Evolutionary conservation across 345 rosid species (phyloP), one percentile per base, ranked within the genome.

Genomic region (Raphanus sativus): DNA sequence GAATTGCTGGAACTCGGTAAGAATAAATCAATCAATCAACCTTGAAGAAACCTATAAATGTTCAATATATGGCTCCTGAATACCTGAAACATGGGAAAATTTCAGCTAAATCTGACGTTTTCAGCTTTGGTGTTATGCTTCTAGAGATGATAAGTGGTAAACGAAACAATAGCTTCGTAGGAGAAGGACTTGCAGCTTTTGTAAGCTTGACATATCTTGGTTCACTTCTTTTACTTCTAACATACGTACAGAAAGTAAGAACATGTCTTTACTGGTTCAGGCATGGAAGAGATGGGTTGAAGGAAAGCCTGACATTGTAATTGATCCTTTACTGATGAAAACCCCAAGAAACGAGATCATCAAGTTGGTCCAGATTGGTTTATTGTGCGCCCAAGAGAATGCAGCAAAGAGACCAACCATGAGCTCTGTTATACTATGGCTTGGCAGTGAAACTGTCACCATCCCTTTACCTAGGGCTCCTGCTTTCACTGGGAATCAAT

Each of bases 401-500:
- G 17, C 21, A n/a, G 17, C 55, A n/a, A 48, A 52, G 25, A 52
- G 58, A 52, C 58, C 58, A 52, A 52, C 58, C 24, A 52, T 48
- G 55, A 48, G 55, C 17, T 48, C 55, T 48, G 55, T 48, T 4
- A 48, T 48, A n/a, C 7, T n/a, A 1, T 48, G 55, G 55, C 55
- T 52, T 52, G 32, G 62, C 10, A 58, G 62, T 59, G 67, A 59
- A 2, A 59, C 40, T 2, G 10, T 59, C 12, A 81, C 75, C 16
- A 45, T 73, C 45, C 85, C 83, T 2, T 45, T 64, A 5, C 87
- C 87, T 33, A 77, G 67, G 1, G 74, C 55, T 56, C 86, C 85
- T 7, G 84, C 85, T 4, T 85, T 75, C 77, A 81, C 66, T 16
- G 1, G 40, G 25, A 67, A 1, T 25, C 54, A 30, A 66, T 40